Conservation (phyloP, 2,329 filamentous ascomycete species). For the Aspergillus proliferans region DNA sequence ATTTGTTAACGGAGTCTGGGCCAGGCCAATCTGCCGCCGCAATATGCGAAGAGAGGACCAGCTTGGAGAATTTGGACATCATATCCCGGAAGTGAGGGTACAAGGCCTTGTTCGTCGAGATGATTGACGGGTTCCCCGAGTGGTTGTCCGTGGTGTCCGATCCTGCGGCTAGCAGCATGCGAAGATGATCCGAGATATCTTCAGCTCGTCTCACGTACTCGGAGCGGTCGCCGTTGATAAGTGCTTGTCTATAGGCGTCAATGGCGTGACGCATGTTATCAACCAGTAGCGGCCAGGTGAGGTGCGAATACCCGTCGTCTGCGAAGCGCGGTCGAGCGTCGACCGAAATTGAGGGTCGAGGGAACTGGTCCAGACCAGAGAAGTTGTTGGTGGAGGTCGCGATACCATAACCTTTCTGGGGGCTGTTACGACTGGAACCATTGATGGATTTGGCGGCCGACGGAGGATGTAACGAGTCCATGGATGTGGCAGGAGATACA, state of each 20-base stretch:
- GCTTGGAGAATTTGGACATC: constrained; percentile 99
- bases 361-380: constrained; percentile 49
- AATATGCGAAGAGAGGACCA: constrained; percentile 96
- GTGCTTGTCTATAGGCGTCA: constrained; percentile 83
- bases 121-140: constrained; percentile 97
- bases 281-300: constrained; percentile 85
- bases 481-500: constrained; percentile 79
- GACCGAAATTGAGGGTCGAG: constrained; percentile 38
- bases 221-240: constrained; percentile 72
- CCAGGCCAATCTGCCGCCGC: constrained; percentile 94
- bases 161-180: constrained; percentile 85
- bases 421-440: constrained; percentile 39
- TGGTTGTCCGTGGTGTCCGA: constrained; percentile 98
- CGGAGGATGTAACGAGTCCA: constrained; percentile 79
- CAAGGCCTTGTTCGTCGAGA: constrained; percentile 92
- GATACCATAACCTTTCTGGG: constrained; percentile 26
- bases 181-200: constrained; percentile 93
- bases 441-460: constrained; percentile 53
- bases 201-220: constrained; percentile 94
- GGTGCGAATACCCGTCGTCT: constrained; percentile 72
- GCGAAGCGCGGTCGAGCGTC: constrained; percentile 76
- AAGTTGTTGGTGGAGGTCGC: constrained; percentile 48
- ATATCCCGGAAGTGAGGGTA: constrained; percentile 98
- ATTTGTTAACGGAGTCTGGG: constrained; percentile 89
- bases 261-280: constrained; percentile 90